Conservation (phyloP, 176 grass and related monocot species). For the Metroxylon sagu region DNA sequence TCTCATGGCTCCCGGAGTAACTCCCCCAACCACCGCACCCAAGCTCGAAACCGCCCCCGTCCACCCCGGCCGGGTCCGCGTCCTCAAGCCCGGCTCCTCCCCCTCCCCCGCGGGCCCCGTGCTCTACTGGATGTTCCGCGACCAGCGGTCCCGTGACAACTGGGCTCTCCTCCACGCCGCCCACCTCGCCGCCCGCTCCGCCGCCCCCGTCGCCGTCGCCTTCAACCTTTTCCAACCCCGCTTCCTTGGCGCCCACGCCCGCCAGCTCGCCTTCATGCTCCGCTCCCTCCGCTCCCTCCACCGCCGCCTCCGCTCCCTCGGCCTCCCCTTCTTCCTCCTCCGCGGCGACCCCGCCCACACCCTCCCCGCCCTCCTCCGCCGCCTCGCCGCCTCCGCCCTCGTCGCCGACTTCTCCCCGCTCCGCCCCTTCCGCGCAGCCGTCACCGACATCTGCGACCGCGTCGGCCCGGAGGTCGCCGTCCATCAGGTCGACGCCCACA, state of each 20-base stretch:
- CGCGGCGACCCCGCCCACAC: slow-evolving; percentile 27
- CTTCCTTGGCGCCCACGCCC: slow-evolving; percentile 47
- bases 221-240: slow-evolving; percentile 66
- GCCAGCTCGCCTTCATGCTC: slow-evolving; percentile 55
- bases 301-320: slow-evolving; percentile 12
- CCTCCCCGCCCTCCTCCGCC: slow-evolving; percentile 43
- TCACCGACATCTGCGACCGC: slow-evolving; percentile 68
- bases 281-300: slow-evolving; percentile 48
- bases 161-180: slow-evolving; percentile 87
- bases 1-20: neutral
- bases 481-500: slow-evolving; percentile 88
- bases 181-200: slow-evolving; percentile 40
- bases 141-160: slow-evolving; percentile 81
- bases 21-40: neutral
- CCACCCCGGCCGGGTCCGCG: slow-evolving; percentile 52
- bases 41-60: slow-evolving; percentile 2
- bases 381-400: slow-evolving; percentile 51
- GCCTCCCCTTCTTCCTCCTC: slow-evolving; percentile 67
- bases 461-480: slow-evolving; percentile 45
- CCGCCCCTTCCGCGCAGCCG: slow-evolving; percentile 35
- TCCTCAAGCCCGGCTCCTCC: slow-evolving; percentile 27
- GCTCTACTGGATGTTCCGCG: slow-evolving; percentile 95
- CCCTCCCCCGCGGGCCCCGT: slow-evolving; percentile 36
- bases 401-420: slow-evolving; percentile 82
- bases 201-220: slow-evolving; percentile 47